phyloP scores from a whole-genome alignment of 73 alveolate species.

The Tetrahymena malaccensis region DNA sequence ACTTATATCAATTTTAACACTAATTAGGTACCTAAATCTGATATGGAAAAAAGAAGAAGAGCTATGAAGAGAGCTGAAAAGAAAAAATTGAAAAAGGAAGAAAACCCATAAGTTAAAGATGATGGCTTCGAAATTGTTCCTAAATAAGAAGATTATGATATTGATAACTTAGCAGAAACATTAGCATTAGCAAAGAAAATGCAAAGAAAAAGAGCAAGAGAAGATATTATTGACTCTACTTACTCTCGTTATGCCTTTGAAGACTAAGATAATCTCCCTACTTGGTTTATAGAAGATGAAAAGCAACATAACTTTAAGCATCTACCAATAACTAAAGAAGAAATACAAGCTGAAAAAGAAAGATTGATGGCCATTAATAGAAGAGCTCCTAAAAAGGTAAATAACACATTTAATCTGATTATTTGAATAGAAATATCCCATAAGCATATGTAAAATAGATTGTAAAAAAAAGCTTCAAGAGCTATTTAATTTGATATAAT shows the following conservation, averaged over 20 bases:
- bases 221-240: constrained; percentile 72
- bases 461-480: too few relatives aligned
- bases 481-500: too few relatives aligned
- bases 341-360: constrained; percentile 68
- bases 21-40: constrained; percentile 29
- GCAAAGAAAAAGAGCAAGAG: constrained; percentile 87
- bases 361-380: constrained; percentile 78
- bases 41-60: constrained; percentile 44
- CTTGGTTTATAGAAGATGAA: constrained; percentile 92
- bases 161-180: constrained; percentile 93
- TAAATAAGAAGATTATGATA: constrained; percentile 62
- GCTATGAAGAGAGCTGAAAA: constrained; percentile 35
- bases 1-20: constrained; percentile 15
- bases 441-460: too few relatives aligned
- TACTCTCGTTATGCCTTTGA: constrained; percentile 87
- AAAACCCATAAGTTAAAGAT: constrained; percentile 29
- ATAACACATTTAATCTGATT: neutral
- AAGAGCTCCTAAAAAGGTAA: constrained; percentile 85
- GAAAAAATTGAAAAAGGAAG: constrained; percentile 36
- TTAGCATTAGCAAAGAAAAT: constrained; percentile 92
- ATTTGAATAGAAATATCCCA: too few relatives aligned
- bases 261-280: constrained; percentile 77
- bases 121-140: constrained; percentile 57
- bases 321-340: constrained; percentile 83
- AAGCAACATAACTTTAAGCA: constrained; percentile 58